A percentile compares a stretch with the other conserved stretches of the same genome.
Evolutionary conservation across 2,329 filamentous ascomycete genomes (phyloP).

Genomic region (Parasarocladium wereldwijsianum): DNA sequence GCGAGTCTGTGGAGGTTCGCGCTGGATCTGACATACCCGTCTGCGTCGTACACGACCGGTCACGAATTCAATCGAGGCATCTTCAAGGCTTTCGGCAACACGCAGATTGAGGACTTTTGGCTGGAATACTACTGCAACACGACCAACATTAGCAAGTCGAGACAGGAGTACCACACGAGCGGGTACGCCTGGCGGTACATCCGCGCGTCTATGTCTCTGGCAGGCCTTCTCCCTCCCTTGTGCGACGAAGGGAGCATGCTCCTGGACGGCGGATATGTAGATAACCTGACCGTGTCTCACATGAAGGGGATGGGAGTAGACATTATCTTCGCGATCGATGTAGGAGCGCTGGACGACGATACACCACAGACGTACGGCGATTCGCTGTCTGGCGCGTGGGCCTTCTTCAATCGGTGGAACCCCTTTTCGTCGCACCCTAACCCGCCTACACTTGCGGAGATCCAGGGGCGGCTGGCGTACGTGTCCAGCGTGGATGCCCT

Average conservation of each 20-base stretch:
- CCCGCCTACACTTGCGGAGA: conserved; percentile 87
- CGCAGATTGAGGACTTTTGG: conserved; percentile 98
- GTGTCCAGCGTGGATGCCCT: conserved; percentile 90
- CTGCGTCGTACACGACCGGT: conserved; percentile 91
- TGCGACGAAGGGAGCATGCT: conserved; percentile 97
- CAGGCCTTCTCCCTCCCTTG: conserved; percentile 79
- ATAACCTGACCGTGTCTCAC: conserved; percentile 91
- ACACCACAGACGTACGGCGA: conserved; percentile 88
- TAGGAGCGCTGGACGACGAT: conserved; percentile 83
- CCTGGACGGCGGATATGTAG: conserved; percentile 89
- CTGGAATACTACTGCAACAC: conserved; percentile 98
- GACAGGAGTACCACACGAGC: conserved; percentile 83
- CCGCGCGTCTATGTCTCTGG: conserved; percentile 89
- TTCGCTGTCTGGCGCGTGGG: conserved; percentile 89
- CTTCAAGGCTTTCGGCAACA: conserved; percentile 94
- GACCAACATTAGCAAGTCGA: conserved; percentile 92
- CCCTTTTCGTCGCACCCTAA: conserved; percentile 81
- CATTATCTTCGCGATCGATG: conserved; percentile 89
- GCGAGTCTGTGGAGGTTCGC: conserved; percentile 98
- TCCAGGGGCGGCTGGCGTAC: conserved; percentile 87
- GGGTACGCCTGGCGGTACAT: conserved; percentile 98
- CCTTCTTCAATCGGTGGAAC: conserved; percentile 91
- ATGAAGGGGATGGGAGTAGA: conserved; percentile 93
- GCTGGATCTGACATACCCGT: conserved; percentile 88
- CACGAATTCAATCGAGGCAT: conserved; percentile 98